A percentile compares a stretch with the other conserved stretches of the same genome.
phyloP scores from a whole-genome alignment of 495 filamentous ascomycete species.

The Penicillium malachiteum region DNA sequence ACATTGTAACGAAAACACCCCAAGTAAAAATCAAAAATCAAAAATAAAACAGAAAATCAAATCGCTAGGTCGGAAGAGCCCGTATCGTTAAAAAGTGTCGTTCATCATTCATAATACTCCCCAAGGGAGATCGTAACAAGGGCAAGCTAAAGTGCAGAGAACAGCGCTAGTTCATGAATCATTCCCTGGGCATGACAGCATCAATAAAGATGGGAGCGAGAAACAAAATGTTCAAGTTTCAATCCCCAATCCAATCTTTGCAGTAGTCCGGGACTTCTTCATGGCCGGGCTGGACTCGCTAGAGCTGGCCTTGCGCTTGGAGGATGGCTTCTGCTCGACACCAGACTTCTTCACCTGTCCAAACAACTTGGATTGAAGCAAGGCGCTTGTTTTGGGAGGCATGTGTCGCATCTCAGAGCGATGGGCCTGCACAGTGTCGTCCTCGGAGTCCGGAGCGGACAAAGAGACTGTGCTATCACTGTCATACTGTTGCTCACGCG shows the following conservation, averaged over 20 bases:
- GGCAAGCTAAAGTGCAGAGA: conserved; percentile 9
- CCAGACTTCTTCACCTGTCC: conserved; percentile 63
- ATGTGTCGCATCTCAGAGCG: conserved; percentile 21
- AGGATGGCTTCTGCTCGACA: conserved; percentile 35
- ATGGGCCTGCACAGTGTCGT: conserved; percentile 25
- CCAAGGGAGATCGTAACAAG: conserved; percentile 22
- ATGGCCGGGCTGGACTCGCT: conserved; percentile 42
- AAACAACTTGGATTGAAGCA: conserved; percentile 68
- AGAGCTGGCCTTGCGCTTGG: conserved; percentile 59
- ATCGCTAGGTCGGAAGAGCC: conserved; percentile 9
- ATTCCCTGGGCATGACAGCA: conserved; percentile 9
- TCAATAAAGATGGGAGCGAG: conserved; percentile 4
- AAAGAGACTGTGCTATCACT: conserved; percentile 77
- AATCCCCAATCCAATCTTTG: conserved; percentile 65
- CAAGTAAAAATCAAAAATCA: not conserved
- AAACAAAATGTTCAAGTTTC: conserved; percentile 37
- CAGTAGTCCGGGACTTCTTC: conserved; percentile 60
- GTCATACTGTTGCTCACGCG: conserved; percentile 56
- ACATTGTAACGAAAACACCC: not conserved
- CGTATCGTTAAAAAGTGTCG: conserved; percentile 8
- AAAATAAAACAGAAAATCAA: conserved; percentile 3
- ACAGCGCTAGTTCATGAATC: conserved; percentile 29
- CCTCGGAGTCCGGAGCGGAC: conserved; percentile 74
- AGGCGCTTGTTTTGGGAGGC: conserved; percentile 38
- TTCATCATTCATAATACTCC: conserved; percentile 36